These are phyloP conservation scores for Paraphysoderma sedebokerense DNA, from an alignment of 371 early-diverging fungal species.

Conservation along the genomic window DNA sequence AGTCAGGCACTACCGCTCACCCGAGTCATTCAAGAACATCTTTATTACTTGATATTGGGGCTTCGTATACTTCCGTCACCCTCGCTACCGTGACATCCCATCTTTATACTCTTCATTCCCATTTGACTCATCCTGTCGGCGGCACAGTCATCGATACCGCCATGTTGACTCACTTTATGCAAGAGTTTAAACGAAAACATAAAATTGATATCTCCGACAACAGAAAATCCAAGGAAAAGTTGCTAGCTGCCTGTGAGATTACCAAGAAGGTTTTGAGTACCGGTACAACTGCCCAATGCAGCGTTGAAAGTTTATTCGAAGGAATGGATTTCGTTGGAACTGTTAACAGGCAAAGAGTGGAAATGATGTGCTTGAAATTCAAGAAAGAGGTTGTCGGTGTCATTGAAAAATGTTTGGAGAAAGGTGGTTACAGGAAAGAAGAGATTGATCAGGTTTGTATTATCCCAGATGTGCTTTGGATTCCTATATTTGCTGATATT, in stretches of 20 bases:
- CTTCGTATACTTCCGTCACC: constrained; percentile 83
- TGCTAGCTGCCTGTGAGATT: constrained; percentile 65
- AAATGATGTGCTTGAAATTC: constrained; percentile 64
- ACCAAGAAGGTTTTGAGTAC: constrained; percentile 89
- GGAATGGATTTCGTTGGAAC: constrained; percentile 81
- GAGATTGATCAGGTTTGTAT: constrained; percentile 31
- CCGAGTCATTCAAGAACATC: constrained; percentile 43
- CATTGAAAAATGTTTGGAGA: constrained; percentile 50
- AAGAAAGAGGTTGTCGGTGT: constrained; percentile 55
- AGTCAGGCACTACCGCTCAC: constrained; percentile 5
- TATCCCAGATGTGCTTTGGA: too few species aligned
- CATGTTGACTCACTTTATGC: constrained; percentile 62
- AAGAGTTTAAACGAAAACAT: constrained; percentile 76
- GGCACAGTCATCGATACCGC: constrained; percentile 86
- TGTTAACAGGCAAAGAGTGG: constrained; percentile 83
- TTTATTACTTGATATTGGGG: constrained; percentile 95
- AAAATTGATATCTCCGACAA: constrained; percentile 57
- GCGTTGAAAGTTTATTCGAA: constrained; percentile 77
- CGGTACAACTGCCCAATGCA: constrained; percentile 75
- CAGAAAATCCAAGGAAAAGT: constrained; percentile 61
- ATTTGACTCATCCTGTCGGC: constrained; percentile 71
- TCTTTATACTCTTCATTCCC: constrained; percentile 67
- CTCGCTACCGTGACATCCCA: constrained; percentile 76
- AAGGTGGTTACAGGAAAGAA: constrained; percentile 29
- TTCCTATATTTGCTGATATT: too few species aligned